Evolutionary conservation across 495 filamentous ascomycete species (phyloP).

Genomic region (Lindgomyces ingoldianus): DNA sequence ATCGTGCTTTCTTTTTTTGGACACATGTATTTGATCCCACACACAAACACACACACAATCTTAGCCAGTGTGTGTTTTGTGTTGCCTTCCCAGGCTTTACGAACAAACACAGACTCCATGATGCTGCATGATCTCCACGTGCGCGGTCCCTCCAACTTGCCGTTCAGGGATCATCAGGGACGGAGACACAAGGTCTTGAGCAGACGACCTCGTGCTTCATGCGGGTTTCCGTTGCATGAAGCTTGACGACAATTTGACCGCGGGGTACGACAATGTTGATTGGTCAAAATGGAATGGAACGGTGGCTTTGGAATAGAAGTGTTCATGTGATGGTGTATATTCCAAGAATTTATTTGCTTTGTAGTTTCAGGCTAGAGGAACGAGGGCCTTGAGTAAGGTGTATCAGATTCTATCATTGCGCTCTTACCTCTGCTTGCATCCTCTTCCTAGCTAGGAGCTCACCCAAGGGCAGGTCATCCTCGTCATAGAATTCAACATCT

Average conservation of each 20-base stretch:
- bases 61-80: background rate
- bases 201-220: constrained; percentile 1
- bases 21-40: background rate
- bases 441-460: constrained; percentile 55
- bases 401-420: no score
- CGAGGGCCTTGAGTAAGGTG: no score
- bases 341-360: no score
- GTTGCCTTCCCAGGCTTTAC: background rate
- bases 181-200: background rate
- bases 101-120: background rate
- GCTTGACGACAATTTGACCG: background rate
- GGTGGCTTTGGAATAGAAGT: no score
- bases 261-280: background rate
- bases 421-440: background rate
- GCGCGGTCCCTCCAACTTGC: background rate
- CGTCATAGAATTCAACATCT: constrained; percentile 72
- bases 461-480: constrained; percentile 70
- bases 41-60: background rate
- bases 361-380: no score
- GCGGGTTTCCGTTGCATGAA: background rate
- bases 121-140: background rate
- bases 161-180: background rate
- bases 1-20: background rate
- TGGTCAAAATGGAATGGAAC: background rate
- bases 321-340: no score